Conservation (phyloP, 768 basidiomycete species). For the Podaxis mareebaensis region DNA sequence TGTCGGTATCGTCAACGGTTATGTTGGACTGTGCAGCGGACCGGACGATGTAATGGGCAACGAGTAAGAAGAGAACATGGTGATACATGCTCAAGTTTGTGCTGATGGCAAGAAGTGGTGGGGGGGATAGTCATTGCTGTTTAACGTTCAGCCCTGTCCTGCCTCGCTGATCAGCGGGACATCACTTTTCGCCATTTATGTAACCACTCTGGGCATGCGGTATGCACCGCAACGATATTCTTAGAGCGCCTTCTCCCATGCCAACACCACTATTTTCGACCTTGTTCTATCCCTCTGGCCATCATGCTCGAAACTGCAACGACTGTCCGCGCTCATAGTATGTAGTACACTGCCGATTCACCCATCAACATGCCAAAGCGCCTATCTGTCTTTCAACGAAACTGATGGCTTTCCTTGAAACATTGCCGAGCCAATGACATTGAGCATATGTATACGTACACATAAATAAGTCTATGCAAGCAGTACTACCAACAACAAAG, state of each 20-base stretch:
- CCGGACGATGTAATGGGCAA: neutral
- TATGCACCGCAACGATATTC: too few species aligned
- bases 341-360: too few species aligned
- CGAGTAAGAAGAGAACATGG: neutral
- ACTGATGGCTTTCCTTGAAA: too few species aligned
- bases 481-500: neutral
- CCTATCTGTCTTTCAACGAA: too few species aligned
- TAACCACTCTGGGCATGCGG: neutral
- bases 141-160: neutral
- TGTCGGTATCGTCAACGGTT: constrained; percentile 15
- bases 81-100: neutral
- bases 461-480: neutral
- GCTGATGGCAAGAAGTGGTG: neutral
- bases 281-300: too few species aligned
- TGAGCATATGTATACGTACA: neutral
- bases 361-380: too few species aligned
- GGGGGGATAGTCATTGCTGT: neutral
- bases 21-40: constrained; percentile 11
- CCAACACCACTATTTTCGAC: too few species aligned
- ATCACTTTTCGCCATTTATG: neutral
- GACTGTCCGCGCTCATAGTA: too few species aligned
- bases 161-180: neutral
- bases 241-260: too few species aligned
- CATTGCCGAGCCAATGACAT: too few species aligned
- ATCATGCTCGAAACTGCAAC: too few species aligned